Base-by-base conservation (phyloP, 2,329 filamentous ascomycete genomes). In the Scytalidium sp. region DNA sequence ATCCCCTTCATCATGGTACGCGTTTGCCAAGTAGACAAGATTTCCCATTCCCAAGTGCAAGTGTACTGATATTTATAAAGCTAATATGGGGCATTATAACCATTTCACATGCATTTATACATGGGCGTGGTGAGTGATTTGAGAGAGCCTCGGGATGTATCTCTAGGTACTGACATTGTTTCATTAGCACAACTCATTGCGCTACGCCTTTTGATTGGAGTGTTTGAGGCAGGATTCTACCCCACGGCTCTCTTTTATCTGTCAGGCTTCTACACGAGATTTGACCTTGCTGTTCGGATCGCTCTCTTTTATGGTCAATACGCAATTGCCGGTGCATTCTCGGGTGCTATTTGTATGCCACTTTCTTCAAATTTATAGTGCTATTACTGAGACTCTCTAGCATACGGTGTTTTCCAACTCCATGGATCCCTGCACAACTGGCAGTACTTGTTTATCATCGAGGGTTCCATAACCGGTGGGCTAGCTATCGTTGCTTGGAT, bases 1-100 rank as follows among this genome's bases (percentile, higher is more conserved):
- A 78, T 83, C n/a, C 78, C 79, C 0, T 65, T 67, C 11, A 78
- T 79, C 57, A 83, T 83, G 80, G 67, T 73, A 27, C 56, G 69
- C 73, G 25, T 29, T 6, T 52, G 73, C 48, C 75, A 78, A 56
- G 68, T 74, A 4, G 75, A n/a, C n/a, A n/a, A n/a, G n/a, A n/a
- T n/a, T 70, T 65, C 68, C 78, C 20, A 64, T 64, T 43, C 61
- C 65, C 41, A 65, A 68, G 54, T 75, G 73, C 73, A 72, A 76
- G 65, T 61, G 78, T 45, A 73, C 73, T 29, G 55, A 59, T 32
- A 64, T 29, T 29, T 7, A 29, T 8, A 13, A 8, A 29, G 25
- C 25, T 29, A 8, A 46, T 46, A 2, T 69, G 66, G 66, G 64
- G 61, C 3, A 41, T 58, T 3, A 49, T 63, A 3, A 68, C 66